Evolutionary conservation across 2,329 filamentous ascomycete genomes (phyloP), one percentile per base, ranked within the genome.

Genomic region (Raffaelea arxii): DNA sequence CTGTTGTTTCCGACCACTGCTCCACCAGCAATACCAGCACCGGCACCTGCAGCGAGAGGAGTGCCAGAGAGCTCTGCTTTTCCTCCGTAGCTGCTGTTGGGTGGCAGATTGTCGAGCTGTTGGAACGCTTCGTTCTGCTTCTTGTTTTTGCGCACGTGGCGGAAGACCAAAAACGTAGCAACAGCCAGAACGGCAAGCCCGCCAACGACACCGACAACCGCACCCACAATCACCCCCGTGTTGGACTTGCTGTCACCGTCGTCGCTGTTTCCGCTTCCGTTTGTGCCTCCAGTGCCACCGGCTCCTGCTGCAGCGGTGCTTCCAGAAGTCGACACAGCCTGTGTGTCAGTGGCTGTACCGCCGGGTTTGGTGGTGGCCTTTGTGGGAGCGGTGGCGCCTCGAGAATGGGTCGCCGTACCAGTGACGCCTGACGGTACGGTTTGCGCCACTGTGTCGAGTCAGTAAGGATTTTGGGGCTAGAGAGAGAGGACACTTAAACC

Each of bases 161-260:
- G 54, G 46, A 55, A 51, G 22, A 65, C 54, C 37, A 69, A 59
- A 54, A 70, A 62, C 46, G 71, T 59, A 22, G 64, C 59, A 0
- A 59, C 50, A 0, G 59, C 61, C 4, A 65, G 48, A 12, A 62
- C 35, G 9, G 49, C 56, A 2, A 67, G 51, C 4, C 59, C 63
- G 2, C 48, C 58, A 9, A 66, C 49, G 4, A 51, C 59, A 5
- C 65, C 66, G 6, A 62, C 58, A 1, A 61, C 60, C 4, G 57
- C 63, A 2, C 65, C 61, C 4, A 50, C 53, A 25, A 72, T 69
- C 22, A 64, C 55, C 4, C 53, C 57, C 0, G 58, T 57, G 35
- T 59, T 62, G 7, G 56, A 54, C 2, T 56, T 49, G 25, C n/a
- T 43, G 37, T 32, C 24, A 14, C 38, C 24, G 23, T 24, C 32